Percentiles rank a stretch among this genome's conserved stretches.
Conservation (phyloP, 345 rosid genomes). For the sweet orange (Citrus sinensis) region DVS_A1.0 CM039161.1:9615501-9616000, state of each 20-base stretch:
- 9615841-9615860: background rate
- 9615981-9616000: constrained; percentile 13
- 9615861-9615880: too few species aligned
- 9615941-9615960: background rate
- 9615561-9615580: background rate
- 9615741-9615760: background rate
- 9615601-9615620: background rate
- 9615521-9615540: too few species aligned
- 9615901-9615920: background rate
- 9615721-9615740: background rate
- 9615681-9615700: background rate
- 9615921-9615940: background rate
- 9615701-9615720: background rate
- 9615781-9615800: constrained; percentile 2
- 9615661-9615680: background rate
- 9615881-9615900: background rate
- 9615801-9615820: constrained; percentile 12
- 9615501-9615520: too few species aligned
- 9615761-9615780: background rate
- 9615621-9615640: background rate
- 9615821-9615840: constrained; percentile 1
- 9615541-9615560: too few species aligned
- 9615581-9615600: background rate
- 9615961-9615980: background rate
- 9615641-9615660: background rate